Evolutionary conservation across 1,139 yeast species (phyloP).

Genomic region (Lodderomyces parapsilosis): DNA sequence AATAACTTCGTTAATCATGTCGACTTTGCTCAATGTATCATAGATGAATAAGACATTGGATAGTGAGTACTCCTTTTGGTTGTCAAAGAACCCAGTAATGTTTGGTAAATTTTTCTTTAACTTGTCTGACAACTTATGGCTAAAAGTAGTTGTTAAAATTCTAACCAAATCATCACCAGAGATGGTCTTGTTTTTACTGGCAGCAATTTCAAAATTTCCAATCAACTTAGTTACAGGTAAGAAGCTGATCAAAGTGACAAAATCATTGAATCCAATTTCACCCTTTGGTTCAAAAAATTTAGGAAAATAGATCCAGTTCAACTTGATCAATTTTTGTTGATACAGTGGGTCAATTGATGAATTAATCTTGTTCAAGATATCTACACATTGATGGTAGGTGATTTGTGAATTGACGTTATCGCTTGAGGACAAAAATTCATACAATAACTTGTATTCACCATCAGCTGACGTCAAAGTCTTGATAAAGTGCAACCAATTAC

Average conservation of each 20-base stretch:
- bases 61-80: constrained; percentile 35
- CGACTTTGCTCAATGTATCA: constrained; percentile 44
- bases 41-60: constrained; percentile 44
- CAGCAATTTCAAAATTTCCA: constrained; percentile 42
- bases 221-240: constrained; percentile 48
- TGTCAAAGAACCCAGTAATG: constrained; percentile 38
- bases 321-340: constrained; percentile 42
- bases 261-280: constrained; percentile 37
- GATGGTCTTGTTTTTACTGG: constrained; percentile 36
- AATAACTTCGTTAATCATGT: constrained; percentile 58
- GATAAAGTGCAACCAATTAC: constrained; percentile 62
- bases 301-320: constrained; percentile 47
- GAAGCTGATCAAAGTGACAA: constrained; percentile 42
- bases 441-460: constrained; percentile 58
- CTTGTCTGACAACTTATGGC: constrained; percentile 41
- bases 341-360: constrained; percentile 42
- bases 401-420: constrained; percentile 25
- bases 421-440: constrained; percentile 41
- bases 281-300: constrained; percentile 44
- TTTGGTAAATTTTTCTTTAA: constrained; percentile 36
- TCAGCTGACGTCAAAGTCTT: constrained; percentile 53
- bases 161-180: constrained; percentile 32
- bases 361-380: constrained; percentile 37
- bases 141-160: constrained; percentile 38
- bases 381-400: constrained; percentile 40